Conservation (phyloP, 2,329 filamentous ascomycete species). For the Hypoxylon sp. region DNA sequence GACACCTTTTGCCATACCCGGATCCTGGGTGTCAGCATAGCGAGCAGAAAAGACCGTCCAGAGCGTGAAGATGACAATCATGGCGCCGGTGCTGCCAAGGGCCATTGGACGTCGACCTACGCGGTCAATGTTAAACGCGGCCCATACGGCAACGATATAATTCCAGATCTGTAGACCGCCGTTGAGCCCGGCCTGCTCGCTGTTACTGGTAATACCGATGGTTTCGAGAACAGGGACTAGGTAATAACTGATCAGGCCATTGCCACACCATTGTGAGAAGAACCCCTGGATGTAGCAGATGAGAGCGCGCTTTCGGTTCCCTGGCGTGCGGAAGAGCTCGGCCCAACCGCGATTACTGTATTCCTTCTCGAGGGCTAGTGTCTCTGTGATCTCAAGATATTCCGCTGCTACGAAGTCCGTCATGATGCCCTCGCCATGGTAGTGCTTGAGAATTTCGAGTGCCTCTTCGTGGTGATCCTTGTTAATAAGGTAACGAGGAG, state of each 20-base stretch:
- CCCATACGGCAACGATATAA: constrained; percentile 55
- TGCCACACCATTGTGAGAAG: constrained; percentile 52
- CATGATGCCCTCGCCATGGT: constrained; percentile 13
- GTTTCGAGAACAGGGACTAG: constrained; percentile 56
- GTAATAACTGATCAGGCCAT: constrained; percentile 56
- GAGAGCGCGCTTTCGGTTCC: constrained; percentile 44
- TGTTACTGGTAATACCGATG: constrained; percentile 55
- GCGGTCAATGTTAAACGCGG: constrained; percentile 59
- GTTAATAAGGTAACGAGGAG: constrained; percentile 18
- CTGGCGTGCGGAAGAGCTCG: constrained; percentile 36
- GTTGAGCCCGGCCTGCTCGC: constrained; percentile 59
- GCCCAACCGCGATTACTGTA: constrained; percentile 54
- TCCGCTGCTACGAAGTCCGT: constrained; percentile 2
- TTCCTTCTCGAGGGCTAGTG: constrained; percentile 56
- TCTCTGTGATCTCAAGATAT: constrained; percentile 7
- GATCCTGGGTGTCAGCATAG: constrained; percentile 13
- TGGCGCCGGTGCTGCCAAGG: constrained; percentile 12
- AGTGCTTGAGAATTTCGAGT: constrained; percentile 11
- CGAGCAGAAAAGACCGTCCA: constrained; percentile 15
- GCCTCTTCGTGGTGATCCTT: constrained; percentile 11
- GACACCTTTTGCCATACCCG: constrained; percentile 17
- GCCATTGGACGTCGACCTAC: constrained; percentile 55
- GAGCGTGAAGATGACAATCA: constrained; percentile 16
- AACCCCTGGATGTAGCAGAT: constrained; percentile 42
- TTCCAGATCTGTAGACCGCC: constrained; percentile 55